These are phyloP conservation scores for Tillandsia leiboldiana DNA, from an alignment of 176 grass and related monocot species.

Conservation along the genomic window DNA sequence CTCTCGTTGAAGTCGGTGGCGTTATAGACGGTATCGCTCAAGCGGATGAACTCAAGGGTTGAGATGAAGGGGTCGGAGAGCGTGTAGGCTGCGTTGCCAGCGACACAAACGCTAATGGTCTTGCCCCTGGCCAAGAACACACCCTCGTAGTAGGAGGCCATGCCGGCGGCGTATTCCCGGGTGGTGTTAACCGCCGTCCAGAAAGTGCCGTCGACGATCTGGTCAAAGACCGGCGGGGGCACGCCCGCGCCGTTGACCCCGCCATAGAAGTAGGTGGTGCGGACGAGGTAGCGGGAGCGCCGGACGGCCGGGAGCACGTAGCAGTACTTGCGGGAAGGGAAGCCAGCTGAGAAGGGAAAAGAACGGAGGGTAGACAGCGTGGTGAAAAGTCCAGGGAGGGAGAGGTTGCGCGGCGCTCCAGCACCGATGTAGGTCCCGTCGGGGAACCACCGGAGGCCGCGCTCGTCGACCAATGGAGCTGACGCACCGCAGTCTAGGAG, in stretches of 20 bases:
- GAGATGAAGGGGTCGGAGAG: conserved; percentile 63
- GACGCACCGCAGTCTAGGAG: conserved; percentile 61
- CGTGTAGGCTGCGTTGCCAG: conserved; percentile 54
- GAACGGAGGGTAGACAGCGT: conserved; percentile 57
- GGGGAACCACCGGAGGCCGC: conserved; percentile 45
- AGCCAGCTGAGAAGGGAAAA: conserved; percentile 33
- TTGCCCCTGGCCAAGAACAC: conserved; percentile 55
- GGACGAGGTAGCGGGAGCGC: conserved; percentile 64
- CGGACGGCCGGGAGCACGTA: conserved; percentile 44
- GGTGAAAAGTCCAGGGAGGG: conserved; percentile 32
- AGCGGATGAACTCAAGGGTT: conserved; percentile 64
- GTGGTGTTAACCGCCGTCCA: conserved; percentile 80
- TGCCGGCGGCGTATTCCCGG: conserved; percentile 39
- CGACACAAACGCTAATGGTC: conserved; percentile 58
- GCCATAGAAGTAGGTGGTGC: conserved; percentile 76
- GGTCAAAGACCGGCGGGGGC: conserved; percentile 59
- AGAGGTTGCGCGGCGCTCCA: conserved; percentile 26
- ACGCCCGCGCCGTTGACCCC: conserved; percentile 4
- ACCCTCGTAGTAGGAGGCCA: conserved; percentile 75
- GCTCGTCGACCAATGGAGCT: conserved; percentile 11
- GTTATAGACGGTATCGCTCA: conserved; percentile 77
- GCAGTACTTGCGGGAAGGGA: conserved; percentile 48
- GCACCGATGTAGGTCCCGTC: conserved; percentile 34
- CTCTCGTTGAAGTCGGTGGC: conserved; percentile 44
- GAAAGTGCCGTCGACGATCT: conserved; percentile 74